These are phyloP conservation scores for Papiliotrema terrestris DNA, from an alignment of 1,284 basidiomycete genomes.

Conservation along the genomic window DNA sequence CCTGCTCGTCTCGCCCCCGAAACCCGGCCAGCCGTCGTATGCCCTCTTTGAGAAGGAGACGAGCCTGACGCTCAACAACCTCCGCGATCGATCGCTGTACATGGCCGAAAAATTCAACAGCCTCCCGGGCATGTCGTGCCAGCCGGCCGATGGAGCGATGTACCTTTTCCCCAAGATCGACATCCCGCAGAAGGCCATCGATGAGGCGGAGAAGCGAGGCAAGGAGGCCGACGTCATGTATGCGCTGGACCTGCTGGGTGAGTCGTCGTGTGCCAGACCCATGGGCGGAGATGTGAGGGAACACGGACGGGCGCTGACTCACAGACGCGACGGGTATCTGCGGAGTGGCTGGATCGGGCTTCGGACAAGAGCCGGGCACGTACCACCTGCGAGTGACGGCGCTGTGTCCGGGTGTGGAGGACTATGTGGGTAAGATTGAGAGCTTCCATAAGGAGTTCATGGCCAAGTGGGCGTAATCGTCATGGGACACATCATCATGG, in stretches of 20 bases:
- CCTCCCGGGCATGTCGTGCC: constrained; percentile 77
- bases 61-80: constrained; percentile 66
- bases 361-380: constrained; percentile 83
- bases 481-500: neutral
- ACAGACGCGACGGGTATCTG: constrained; percentile 82
- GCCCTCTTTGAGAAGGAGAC: constrained; percentile 76
- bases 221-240: constrained; percentile 87
- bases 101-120: constrained; percentile 74
- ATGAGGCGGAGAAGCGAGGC: constrained; percentile 65
- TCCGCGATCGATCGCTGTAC: constrained; percentile 64
- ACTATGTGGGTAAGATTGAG: constrained; percentile 80
- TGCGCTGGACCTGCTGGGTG: constrained; percentile 68
- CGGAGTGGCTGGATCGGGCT: constrained; percentile 85
- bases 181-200: constrained; percentile 66
- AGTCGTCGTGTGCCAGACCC: constrained; percentile 3
- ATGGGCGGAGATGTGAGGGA: too few species aligned
- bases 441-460: constrained; percentile 77
- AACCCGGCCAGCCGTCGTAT: constrained; percentile 69
- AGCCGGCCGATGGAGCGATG: constrained; percentile 77
- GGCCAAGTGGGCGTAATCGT: constrained; percentile 57
- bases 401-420: constrained; percentile 77
- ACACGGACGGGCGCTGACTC: neutral
- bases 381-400: constrained; percentile 86
- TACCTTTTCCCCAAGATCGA: constrained; percentile 79
- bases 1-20: constrained; percentile 80